phyloP scores from a whole-genome alignment of 2,329 filamentous ascomycete genomes.

The Penicillium hesseltinei region DNA sequence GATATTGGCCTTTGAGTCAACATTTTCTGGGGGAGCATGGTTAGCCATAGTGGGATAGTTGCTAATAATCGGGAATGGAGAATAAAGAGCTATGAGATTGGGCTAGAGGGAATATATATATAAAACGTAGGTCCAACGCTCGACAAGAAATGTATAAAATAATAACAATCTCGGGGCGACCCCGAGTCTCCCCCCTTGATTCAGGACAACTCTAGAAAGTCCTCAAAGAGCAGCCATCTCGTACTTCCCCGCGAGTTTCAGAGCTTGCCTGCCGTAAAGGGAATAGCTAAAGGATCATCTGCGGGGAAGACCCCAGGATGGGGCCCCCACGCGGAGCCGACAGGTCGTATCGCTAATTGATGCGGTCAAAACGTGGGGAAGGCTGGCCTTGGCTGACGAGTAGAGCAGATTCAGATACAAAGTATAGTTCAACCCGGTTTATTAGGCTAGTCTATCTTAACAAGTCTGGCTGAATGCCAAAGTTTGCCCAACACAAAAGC shows the following conservation, averaged over 20 bases:
- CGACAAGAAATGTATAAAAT: background rate
- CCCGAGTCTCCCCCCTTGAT: background rate
- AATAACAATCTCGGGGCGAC: background rate
- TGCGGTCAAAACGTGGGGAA: background rate
- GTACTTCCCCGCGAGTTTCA: conserved; percentile 5
- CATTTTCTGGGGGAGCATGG: conserved; percentile 3
- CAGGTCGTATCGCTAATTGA: conserved; percentile 1
- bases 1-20: conserved; percentile 24
- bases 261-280: background rate
- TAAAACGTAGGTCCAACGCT: background rate
- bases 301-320: conserved; percentile 18
- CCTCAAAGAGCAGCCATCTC: background rate
- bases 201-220: background rate
- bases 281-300: background rate
- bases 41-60: conserved; percentile 13
- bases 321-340: conserved; percentile 5
- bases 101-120: background rate
- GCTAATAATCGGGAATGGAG: background rate
- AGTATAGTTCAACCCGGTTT: background rate
- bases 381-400: conserved; percentile 16
- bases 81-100: background rate
- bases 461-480: background rate
- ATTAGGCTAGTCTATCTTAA: background rate
- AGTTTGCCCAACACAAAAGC: background rate
- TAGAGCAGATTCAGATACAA: background rate